Percentiles rank a stretch among this genome's conserved stretches.
Conservation (phyloP, 257 asterid species). For the Lithospermum erythrorhizon region DNA sequence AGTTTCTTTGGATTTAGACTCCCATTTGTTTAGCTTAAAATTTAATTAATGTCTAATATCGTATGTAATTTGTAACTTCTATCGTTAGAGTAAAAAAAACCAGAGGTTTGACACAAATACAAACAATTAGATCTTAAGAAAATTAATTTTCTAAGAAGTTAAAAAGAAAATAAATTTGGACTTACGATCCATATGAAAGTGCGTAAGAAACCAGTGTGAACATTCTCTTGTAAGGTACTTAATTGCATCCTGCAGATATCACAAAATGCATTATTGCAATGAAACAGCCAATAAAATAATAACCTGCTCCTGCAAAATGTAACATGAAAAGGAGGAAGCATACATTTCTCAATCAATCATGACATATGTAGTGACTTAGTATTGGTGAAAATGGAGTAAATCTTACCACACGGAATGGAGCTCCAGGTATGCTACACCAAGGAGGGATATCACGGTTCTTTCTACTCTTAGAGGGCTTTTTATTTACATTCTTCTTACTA, state of each 20-base stretch:
- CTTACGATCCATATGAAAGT: conserved; percentile 97
- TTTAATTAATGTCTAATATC: too few species aligned
- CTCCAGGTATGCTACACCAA: conserved; percentile 91
- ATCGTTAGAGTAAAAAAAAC: too few species aligned
- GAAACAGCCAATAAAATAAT: not conserved
- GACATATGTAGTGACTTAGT: not conserved
- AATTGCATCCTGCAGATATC: conserved; percentile 73
- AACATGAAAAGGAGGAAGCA: not conserved
- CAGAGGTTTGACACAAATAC: too few species aligned
- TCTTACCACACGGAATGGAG: conserved; percentile 78
- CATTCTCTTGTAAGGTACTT: conserved; percentile 82
- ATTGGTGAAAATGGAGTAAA: not conserved
- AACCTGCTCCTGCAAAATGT: not conserved
- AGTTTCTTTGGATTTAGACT: too few species aligned
- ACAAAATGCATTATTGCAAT: not conserved
- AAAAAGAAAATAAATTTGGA: conserved; percentile 11
- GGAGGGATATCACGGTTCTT: conserved; percentile 55
- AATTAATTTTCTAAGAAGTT: not conserved
- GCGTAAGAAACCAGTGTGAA: conserved; percentile 89
- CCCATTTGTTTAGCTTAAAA: too few species aligned
- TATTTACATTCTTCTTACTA: conserved; percentile 24
- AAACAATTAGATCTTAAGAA: not conserved
- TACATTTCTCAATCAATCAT: not conserved
- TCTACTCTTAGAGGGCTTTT: conserved; percentile 28
- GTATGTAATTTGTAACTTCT: too few species aligned